These are phyloP conservation scores for Cladorrhinum samala DNA, from an alignment of 495 filamentous ascomycete species.

Conservation along the genomic window DNA sequence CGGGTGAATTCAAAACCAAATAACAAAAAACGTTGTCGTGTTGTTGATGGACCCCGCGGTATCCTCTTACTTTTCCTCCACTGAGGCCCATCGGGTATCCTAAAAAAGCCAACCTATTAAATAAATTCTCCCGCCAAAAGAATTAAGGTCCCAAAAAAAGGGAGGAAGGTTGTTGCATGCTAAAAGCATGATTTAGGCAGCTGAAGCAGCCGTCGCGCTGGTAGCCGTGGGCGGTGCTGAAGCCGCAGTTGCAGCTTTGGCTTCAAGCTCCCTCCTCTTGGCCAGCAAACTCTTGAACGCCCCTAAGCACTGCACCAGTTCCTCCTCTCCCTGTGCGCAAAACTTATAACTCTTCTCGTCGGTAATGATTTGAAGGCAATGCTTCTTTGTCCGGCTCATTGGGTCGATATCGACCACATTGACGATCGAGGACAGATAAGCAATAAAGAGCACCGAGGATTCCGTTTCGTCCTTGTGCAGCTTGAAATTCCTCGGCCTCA, in stretches of 20 bases:
- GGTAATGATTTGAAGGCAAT: slow-evolving; percentile 89
- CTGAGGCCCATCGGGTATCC: neutral
- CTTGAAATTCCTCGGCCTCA: slow-evolving; percentile 79
- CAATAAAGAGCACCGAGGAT: slow-evolving; percentile 78
- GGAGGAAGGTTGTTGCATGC: too few relatives aligned
- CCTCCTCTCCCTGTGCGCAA: slow-evolving; percentile 75
- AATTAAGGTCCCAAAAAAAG: neutral
- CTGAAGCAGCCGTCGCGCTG: neutral
- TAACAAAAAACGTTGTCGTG: neutral
- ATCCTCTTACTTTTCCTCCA: neutral
- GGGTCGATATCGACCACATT: slow-evolving; percentile 92
- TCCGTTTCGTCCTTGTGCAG: slow-evolving; percentile 92
- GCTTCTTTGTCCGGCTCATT: slow-evolving; percentile 71
- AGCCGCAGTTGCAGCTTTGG: slow-evolving; percentile 27
- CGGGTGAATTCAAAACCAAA: neutral
- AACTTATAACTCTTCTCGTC: slow-evolving; percentile 91
- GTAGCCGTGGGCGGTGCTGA: slow-evolving; percentile 4
- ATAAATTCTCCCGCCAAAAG: neutral
- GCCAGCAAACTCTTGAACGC: slow-evolving; percentile 82
- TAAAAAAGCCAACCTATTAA: neutral
- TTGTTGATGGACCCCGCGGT: neutral
- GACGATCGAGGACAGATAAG: slow-evolving; percentile 73
- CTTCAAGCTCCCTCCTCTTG: slow-evolving; percentile 55
- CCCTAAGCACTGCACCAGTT: slow-evolving; percentile 76
- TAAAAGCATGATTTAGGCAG: neutral